Evolutionary conservation across 306 rosid species (phyloP), one percentile per base, ranked within the genome.

Genomic region (Luffa acutangula): DNA sequence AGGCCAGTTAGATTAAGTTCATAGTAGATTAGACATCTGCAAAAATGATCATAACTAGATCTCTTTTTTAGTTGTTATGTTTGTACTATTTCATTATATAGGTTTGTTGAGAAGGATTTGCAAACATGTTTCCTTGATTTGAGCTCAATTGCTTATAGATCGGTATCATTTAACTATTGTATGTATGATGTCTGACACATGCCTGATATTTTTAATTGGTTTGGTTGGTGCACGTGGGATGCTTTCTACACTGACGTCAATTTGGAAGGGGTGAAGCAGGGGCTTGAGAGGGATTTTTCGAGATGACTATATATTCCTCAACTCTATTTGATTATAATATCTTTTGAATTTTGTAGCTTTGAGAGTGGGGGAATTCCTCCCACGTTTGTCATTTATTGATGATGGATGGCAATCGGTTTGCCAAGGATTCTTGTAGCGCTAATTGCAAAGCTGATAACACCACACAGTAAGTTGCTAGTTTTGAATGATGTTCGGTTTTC

Each of bases 221-320:
- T 94, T 83, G 98, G 98, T 3, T 94, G 97, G 97, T 92, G 97
- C 65, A 92, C 97, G 21, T 94, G 98, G 98, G 97, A 94, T 79
- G 98, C 98, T 79, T 94, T 92, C 86, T 94, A 94, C 77, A 94
- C 98, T 6, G 86, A 83, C 25, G 95, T 94, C 53, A 83, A 85
- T 82, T 88, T 95, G 5, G 93, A 92, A 48, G 97, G 93, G 15
- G 91, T 94, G 64, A 90, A 91, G 86, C 83, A 88, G 82, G 98
- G 98, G 45, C 81, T 94, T 56, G 80, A 84, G 33, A 92, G 98
- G 97, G 91, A 43, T 4, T 83, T 54, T 14, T 78, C 79, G 15
- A 58, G 67, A 66, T 67, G 39, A 57, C 70, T 45, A 4, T 33
- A 79, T 41, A 9, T 1, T 45, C 13, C 62, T 53, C 3, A 34